phyloP scores from a whole-genome alignment of 805 yeast genomes.

The Brettanomyces sp. region DNA sequence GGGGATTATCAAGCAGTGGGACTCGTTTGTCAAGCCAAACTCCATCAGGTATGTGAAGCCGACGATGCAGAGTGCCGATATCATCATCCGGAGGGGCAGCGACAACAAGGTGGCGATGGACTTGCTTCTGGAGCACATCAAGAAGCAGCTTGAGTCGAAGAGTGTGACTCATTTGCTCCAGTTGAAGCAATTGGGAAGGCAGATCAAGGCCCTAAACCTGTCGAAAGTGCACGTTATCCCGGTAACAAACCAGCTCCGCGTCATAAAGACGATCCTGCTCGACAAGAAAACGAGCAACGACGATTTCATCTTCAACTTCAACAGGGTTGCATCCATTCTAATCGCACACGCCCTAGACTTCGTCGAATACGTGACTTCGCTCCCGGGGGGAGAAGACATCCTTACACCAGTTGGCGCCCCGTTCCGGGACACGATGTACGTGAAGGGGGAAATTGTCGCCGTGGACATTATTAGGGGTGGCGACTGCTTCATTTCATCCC shows the following conservation, averaged over 20 bases:
- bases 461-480: constrained; percentile 85
- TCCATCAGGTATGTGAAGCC: constrained; percentile 69
- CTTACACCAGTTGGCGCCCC: constrained; percentile 33
- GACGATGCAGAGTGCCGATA: constrained; percentile 71
- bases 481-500: constrained; percentile 77
- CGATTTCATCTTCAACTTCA: constrained; percentile 81
- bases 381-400: constrained; percentile 5
- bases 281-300: constrained; percentile 47
- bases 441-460: constrained; percentile 48
- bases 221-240: constrained; percentile 31
- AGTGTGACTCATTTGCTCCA: constrained; percentile 60
- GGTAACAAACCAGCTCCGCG: constrained; percentile 56
- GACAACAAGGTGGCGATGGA: constrained; percentile 76
- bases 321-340: constrained; percentile 66
- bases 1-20: constrained; percentile 87
- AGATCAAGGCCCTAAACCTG: constrained; percentile 23
- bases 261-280: constrained; percentile 63
- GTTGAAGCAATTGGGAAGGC: constrained; percentile 46
- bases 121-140: constrained; percentile 70
- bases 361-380: constrained; percentile 26
- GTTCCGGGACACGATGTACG: constrained; percentile 21
- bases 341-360: constrained; percentile 61
- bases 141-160: constrained; percentile 57
- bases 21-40: constrained; percentile 83
- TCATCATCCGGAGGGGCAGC: constrained; percentile 84